Conservation (phyloP, 2,329 filamentous ascomycete species). For the Cercospora sp. region DNA sequence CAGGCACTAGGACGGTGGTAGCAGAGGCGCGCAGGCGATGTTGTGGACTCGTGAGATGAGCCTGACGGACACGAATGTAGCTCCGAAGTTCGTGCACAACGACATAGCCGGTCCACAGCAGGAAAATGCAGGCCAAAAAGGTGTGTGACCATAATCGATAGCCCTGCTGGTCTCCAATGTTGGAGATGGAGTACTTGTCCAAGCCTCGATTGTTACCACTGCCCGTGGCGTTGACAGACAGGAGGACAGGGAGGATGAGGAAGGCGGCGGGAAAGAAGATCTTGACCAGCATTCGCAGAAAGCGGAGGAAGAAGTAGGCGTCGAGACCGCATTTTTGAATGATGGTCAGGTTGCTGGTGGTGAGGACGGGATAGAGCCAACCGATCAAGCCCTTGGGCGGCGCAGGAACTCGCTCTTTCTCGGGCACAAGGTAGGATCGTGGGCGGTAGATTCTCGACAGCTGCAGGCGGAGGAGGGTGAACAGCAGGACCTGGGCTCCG, state of each 20-base stretch:
- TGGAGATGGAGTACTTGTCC: slow-evolving; percentile 84
- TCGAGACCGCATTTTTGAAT: slow-evolving; percentile 95
- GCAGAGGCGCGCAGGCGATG: slow-evolving; percentile 91
- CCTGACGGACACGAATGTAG: slow-evolving; percentile 90
- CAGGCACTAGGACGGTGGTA: slow-evolving; percentile 89
- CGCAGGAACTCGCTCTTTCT: slow-evolving; percentile 76
- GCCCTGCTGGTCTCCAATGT: slow-evolving; percentile 67
- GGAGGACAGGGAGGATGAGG: slow-evolving; percentile 77
- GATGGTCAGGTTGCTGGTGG: slow-evolving; percentile 73
- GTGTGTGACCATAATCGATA: slow-evolving; percentile 80
- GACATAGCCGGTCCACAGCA: slow-evolving; percentile 82
- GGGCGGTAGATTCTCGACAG: slow-evolving; percentile 84
- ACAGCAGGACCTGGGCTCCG: slow-evolving; percentile 60
- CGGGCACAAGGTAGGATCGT: slow-evolving; percentile 81
- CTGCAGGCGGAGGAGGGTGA: slow-evolving; percentile 74
- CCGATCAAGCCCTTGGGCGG: slow-evolving; percentile 61
- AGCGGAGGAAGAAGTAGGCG: slow-evolving; percentile 95
- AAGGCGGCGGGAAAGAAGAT: slow-evolving; percentile 84
- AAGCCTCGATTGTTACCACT: slow-evolving; percentile 60
- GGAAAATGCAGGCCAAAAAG: slow-evolving; percentile 71
- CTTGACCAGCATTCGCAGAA: slow-evolving; percentile 79
- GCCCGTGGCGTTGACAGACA: slow-evolving; percentile 82
- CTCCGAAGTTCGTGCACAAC: slow-evolving; percentile 83
- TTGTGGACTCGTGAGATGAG: slow-evolving; percentile 90
- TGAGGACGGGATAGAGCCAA: slow-evolving; percentile 62